phyloP scores from a whole-genome alignment of 1,139 yeast genomes.

The Saccharomyces hybrid region DNA sequence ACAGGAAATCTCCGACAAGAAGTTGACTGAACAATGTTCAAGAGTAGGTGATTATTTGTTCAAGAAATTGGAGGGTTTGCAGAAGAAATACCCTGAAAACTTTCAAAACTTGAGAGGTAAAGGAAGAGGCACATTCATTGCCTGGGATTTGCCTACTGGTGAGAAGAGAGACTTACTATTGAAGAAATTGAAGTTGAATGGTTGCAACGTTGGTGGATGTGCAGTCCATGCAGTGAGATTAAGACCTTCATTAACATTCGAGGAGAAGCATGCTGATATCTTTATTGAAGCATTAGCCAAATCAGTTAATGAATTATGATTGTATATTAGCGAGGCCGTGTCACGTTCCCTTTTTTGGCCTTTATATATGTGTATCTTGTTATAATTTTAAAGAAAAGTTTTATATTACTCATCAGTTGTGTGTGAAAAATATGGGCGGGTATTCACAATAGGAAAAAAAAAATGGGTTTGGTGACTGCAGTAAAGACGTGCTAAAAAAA shows the following conservation, averaged over 20 bases:
- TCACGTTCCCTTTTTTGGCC: not conserved
- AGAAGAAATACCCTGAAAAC: slow-evolving; percentile 39
- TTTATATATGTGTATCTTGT: not conserved
- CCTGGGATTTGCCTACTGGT: slow-evolving; percentile 54
- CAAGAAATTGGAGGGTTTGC: slow-evolving; percentile 39
- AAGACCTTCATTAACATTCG: slow-evolving; percentile 65
- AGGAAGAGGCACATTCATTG: slow-evolving; percentile 62
- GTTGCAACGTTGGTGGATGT: slow-evolving; percentile 70
- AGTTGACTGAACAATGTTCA: slow-evolving; percentile 45
- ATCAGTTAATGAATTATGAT: slow-evolving; percentile 17
- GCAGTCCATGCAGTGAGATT: slow-evolving; percentile 58
- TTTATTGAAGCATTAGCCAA: slow-evolving; percentile 43
- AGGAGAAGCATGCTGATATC: slow-evolving; percentile 57
- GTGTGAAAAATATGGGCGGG: not conserved
- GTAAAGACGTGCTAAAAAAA: not conserved
- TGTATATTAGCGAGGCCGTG: not conserved
- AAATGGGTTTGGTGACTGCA: not conserved
- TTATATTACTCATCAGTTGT: not conserved
- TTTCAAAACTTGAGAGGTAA: slow-evolving; percentile 57
- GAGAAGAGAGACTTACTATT: slow-evolving; percentile 47
- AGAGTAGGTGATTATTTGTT: slow-evolving; percentile 56
- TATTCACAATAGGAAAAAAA: not conserved
- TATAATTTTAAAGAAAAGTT: not conserved
- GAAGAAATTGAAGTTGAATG: slow-evolving; percentile 43
- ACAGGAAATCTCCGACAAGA: slow-evolving; percentile 47